Evolutionary conservation across 1,284 basidiomycete genomes (phyloP).

Genomic region (Peniophora sp.): DNA sequence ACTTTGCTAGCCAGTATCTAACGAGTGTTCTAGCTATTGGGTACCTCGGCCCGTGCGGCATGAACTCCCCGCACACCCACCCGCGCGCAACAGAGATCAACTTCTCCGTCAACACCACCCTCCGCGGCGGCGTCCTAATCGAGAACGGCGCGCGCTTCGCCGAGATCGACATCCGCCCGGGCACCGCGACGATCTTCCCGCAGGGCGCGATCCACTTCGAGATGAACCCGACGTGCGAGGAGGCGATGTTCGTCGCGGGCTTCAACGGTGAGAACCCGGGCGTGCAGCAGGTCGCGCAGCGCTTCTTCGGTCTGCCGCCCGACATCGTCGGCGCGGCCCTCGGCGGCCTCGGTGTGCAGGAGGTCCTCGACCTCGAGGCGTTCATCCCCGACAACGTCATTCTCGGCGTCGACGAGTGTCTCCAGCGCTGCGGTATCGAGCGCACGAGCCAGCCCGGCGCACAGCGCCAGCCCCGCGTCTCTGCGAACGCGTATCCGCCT

Average conservation of each 20-base stretch:
- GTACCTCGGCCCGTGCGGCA: not conserved
- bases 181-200: constrained; percentile 25
- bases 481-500: not conserved
- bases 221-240: constrained; percentile 22
- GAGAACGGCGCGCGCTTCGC: constrained; percentile 28
- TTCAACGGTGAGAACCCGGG: not conserved
- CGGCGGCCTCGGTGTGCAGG: not conserved
- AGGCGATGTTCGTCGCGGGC: constrained; percentile 4
- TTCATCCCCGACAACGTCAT: not conserved
- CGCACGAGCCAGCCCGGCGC: not conserved
- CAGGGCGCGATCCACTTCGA: constrained; percentile 28
- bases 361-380: not conserved
- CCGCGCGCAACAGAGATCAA: not conserved
- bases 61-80: not conserved
- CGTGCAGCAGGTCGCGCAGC: not conserved
- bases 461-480: not conserved
- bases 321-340: not conserved
- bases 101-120: constrained; percentile 14
- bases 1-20: not conserved
- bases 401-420: not conserved
- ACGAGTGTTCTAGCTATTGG: constrained; percentile 4
- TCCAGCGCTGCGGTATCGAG: not conserved
- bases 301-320: constrained; percentile 6
- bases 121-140: constrained; percentile 24
- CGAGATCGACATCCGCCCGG: constrained; percentile 21